Evolutionary conservation across 371 early-diverging fungal genomes (phyloP).

Genomic region (Zychaea mexicana): DNA sequence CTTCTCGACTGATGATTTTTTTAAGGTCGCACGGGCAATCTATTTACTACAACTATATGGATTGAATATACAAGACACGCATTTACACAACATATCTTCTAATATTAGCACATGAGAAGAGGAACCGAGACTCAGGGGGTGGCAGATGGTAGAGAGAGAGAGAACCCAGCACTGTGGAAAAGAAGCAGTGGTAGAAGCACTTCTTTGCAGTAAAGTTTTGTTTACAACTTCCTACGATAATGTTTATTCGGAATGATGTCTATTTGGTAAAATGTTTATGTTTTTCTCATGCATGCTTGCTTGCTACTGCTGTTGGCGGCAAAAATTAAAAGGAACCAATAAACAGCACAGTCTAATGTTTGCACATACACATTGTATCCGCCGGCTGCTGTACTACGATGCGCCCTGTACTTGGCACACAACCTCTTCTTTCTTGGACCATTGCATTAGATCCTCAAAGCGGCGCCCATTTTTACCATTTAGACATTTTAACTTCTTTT

Average conservation of each 20-base stretch:
- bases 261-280: background rate
- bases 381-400: background rate
- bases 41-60: background rate
- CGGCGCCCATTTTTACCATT: too few relatives aligned
- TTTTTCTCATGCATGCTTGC: background rate
- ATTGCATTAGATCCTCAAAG: too few relatives aligned
- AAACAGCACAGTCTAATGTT: too few relatives aligned
- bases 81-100: background rate
- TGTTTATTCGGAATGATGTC: conserved; percentile 4
- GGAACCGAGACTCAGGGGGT: background rate
- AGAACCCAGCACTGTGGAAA: background rate
- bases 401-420: too few relatives aligned
- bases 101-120: too few relatives aligned
- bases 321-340: too few relatives aligned
- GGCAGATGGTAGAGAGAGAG: too few relatives aligned
- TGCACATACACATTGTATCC: too few relatives aligned
- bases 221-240: background rate
- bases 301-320: background rate
- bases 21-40: background rate
- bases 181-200: background rate
- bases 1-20: conserved; percentile 3
- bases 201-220: background rate
- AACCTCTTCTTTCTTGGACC: too few relatives aligned
- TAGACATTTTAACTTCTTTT: too few relatives aligned
- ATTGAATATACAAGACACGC: background rate